These are phyloP conservation scores for Hirsutella thompsonii DNA, from an alignment of 2,329 filamentous ascomycete genomes.

Conservation along the genomic window DNA sequence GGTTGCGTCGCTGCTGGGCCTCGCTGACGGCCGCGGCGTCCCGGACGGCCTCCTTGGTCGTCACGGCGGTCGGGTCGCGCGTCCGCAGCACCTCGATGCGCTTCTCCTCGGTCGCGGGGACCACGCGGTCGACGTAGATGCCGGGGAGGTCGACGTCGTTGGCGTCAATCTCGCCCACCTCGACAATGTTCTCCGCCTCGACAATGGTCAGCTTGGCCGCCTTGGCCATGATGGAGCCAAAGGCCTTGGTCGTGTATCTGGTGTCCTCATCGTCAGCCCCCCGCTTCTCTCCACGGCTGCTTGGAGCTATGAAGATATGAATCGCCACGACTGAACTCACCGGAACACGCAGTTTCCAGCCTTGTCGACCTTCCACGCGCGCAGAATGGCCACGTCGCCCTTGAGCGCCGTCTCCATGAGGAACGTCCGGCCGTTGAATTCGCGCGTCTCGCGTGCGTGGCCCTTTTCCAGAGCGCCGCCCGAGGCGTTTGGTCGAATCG, in stretches of 20 bases:
- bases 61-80: constrained; percentile 28
- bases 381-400: constrained; percentile 65
- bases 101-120: constrained; percentile 60
- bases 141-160: constrained; percentile 68
- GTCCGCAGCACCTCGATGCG: constrained; percentile 58
- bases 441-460: constrained; percentile 53
- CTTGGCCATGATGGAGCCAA: constrained; percentile 68
- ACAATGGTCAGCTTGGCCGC: constrained; percentile 68
- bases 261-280: neutral
- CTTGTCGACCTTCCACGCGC: constrained; percentile 64
- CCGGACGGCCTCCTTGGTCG: constrained; percentile 18
- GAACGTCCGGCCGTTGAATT: constrained; percentile 61
- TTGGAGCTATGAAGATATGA: too few species aligned
- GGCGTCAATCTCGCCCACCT: constrained; percentile 57
- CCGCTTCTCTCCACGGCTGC: neutral
- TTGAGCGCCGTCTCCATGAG: constrained; percentile 66
- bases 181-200: constrained; percentile 75
- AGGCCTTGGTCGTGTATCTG: constrained; percentile 61
- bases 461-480: constrained; percentile 52
- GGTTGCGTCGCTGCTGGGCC: constrained; percentile 44
- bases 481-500: constrained; percentile 44
- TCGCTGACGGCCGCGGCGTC: constrained; percentile 25
- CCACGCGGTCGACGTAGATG: constrained; percentile 72
- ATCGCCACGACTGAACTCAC: too few species aligned
- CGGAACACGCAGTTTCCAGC: constrained; percentile 72